These are phyloP conservation scores for Danielia reshetovae DNA, from an alignment of 805 yeast genomes.

Conservation along the genomic window DNA sequence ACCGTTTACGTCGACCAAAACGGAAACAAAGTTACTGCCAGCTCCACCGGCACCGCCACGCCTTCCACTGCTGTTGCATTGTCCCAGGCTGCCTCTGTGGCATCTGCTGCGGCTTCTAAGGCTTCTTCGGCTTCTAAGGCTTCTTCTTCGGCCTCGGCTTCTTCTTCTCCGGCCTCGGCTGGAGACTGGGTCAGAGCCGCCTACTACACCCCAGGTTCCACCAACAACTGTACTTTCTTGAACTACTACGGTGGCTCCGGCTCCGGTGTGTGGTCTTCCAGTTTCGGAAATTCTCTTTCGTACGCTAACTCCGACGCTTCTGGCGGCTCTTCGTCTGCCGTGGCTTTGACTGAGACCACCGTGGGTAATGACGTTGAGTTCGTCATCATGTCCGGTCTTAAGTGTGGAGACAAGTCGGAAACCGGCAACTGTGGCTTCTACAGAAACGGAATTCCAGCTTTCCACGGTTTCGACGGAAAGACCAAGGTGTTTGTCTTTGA, in stretches of 20 bases:
- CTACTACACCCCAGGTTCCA: constrained; percentile 62
- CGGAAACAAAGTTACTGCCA: constrained; percentile 40
- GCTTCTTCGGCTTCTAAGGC: constrained; percentile 28
- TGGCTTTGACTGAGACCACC: constrained; percentile 64
- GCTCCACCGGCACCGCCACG: constrained; percentile 3
- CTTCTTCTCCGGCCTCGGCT: constrained; percentile 14
- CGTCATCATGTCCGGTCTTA: constrained; percentile 72
- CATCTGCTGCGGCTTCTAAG: constrained; percentile 28
- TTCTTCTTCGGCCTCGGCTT: constrained; percentile 37
- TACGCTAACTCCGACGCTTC: constrained; percentile 76
- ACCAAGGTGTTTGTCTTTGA: constrained; percentile 87
- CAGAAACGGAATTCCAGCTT: constrained; percentile 84
- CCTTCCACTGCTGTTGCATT: constrained; percentile 11
- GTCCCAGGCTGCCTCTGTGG: constrained; percentile 16
- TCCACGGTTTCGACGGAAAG: constrained; percentile 88
- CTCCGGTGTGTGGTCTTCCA: constrained; percentile 82
- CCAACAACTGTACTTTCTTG: constrained; percentile 73
- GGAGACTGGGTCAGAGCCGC: constrained; percentile 67
- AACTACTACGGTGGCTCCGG: constrained; percentile 87
- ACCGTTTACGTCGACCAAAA: constrained; percentile 65
- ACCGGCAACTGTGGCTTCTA: constrained; percentile 74
- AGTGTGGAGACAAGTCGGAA: constrained; percentile 40
- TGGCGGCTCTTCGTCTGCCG: constrained; percentile 65
- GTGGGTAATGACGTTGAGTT: constrained; percentile 73
- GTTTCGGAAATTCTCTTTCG: constrained; percentile 91